Evolutionary conservation across 1,284 basidiomycete genomes (phyloP), one percentile per base, ranked within the genome.

Genomic region (Agroathelia rolfsii): DNA sequence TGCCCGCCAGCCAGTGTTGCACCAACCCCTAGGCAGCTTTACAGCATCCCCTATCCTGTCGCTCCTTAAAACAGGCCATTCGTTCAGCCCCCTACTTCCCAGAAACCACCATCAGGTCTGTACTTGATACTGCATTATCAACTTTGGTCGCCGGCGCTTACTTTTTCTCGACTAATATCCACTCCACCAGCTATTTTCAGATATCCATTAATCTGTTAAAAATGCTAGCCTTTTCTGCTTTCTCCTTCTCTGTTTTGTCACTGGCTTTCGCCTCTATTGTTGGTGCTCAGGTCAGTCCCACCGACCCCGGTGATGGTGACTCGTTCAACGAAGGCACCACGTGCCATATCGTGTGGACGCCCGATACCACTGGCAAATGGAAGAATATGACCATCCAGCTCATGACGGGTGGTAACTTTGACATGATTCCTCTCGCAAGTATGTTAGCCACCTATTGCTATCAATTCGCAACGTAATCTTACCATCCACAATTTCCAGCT

Each of bases 391-490:
- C 62, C 37, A 78, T 88, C 36, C 63, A 85, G 53, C 68, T 90
- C 43, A 87, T 85, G 81, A 78, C 79, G 0, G 86, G 86, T 5
- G 52, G 64, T 45, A 89, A 90, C 57, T 53, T 64, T 22, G 44
- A 63, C 29, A 90, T 90, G 84, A 53, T 73, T 31, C 68, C 69
- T 45, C 48, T 87, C 36, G 72, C 70, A 3, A 72, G 82, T 83
- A 42, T 39, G 74, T 63, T 22, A 24, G 9, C 5, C 23, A 18
- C 19, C 21, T 13, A 17, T 22, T 39, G 30, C 34, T 30, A 24
- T 24, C 16, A 24, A 27, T 38, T 23, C 33, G 3, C 28, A 8
- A 26, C 13, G 18, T 23, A 17, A 20, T 15, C 14, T 20, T 28
- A 10, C 32, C 11, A 15, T 32, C 14, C 28, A 12, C 24, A 18